Conservation (phyloP, 148 eudicot species). For the Rhododendron mucronatum region DNA sequence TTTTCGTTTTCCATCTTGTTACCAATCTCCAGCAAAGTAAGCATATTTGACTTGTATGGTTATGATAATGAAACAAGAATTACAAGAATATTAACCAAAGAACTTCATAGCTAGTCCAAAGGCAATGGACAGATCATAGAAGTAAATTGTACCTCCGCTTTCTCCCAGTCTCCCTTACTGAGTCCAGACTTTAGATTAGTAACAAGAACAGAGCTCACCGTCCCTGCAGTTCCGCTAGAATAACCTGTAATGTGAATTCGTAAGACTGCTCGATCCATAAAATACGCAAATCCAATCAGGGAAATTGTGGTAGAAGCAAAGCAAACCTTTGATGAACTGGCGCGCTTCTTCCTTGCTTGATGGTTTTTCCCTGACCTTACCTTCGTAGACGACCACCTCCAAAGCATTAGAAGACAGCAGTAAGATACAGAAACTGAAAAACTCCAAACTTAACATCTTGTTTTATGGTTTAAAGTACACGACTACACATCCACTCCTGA, state of each 20-base stretch:
- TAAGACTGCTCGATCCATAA: constrained; percentile 7
- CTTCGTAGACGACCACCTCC: constrained; percentile 95
- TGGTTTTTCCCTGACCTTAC: constrained; percentile 80
- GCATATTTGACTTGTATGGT: not conserved
- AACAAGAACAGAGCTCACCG: constrained; percentile 3
- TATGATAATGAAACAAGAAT: not conserved
- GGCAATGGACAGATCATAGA: not conserved
- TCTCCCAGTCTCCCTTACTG: not conserved
- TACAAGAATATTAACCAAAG: not conserved
- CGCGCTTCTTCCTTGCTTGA: constrained; percentile 81
- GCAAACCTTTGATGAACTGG: constrained; percentile 62
- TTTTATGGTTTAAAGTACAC: not conserved
- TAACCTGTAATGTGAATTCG: constrained; percentile 28
- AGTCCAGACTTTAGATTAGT: constrained; percentile 2
- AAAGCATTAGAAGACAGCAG: constrained; percentile 24
- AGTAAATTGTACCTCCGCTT: constrained; percentile 7
- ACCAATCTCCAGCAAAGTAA: too few species aligned
- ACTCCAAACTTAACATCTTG: not conserved
- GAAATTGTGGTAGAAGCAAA: not conserved
- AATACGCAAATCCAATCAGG: not conserved
- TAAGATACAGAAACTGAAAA: constrained; percentile 5
- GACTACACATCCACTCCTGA: not conserved
- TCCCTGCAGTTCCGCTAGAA: not conserved
- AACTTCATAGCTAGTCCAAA: not conserved
- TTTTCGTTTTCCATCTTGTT: too few species aligned